phyloP scores from a whole-genome alignment of 495 filamentous ascomycete genomes.

The Penicillium flavigenum region DNA sequence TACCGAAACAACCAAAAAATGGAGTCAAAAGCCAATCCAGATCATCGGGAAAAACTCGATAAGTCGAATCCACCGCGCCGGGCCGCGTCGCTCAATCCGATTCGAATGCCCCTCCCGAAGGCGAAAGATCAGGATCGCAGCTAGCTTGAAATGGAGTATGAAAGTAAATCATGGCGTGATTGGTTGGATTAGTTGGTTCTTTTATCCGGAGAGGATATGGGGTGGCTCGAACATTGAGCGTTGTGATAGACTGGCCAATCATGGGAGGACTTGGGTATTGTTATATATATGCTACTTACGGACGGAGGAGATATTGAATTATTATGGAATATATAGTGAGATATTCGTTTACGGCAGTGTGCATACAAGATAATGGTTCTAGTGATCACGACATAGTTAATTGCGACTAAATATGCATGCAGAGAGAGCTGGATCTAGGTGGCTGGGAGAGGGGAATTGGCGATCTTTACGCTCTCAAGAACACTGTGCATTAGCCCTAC shows the following conservation, averaged over 20 bases:
- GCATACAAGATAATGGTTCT: neutral
- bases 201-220: neutral
- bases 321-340: neutral
- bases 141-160: neutral
- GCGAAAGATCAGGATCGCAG: neutral
- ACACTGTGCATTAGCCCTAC: neutral
- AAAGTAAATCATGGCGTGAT: neutral
- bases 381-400: neutral
- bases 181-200: neutral
- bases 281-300: neutral
- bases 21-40: constrained; percentile 5
- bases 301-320: neutral
- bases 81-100: constrained; percentile 16
- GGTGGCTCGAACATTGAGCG: neutral
- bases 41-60: constrained; percentile 10
- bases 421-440: neutral
- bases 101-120: constrained; percentile 5
- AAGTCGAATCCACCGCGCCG: constrained; percentile 18
- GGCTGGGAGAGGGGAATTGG: constrained; percentile 4
- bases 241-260: neutral
- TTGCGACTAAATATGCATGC: neutral
- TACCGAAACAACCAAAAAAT: neutral
- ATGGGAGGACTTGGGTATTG: neutral
- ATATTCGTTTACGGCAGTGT: neutral
- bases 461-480: neutral